Conservation (phyloP, 2,329 filamentous ascomycete genomes). For the Aureobasidium sp. region DNA sequence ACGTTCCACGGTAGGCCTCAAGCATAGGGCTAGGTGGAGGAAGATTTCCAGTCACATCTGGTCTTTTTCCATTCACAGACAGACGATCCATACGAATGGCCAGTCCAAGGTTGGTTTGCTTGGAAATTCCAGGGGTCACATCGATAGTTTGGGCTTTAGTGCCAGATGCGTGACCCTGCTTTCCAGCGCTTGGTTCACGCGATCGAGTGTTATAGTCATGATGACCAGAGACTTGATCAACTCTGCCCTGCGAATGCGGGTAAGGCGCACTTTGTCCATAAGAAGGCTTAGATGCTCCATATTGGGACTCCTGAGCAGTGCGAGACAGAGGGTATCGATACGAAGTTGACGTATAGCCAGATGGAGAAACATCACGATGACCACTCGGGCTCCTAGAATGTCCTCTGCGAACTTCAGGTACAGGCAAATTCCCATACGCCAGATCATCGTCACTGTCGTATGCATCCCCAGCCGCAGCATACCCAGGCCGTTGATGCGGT, state of each 20-base stretch:
- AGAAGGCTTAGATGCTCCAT: not conserved
- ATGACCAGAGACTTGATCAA: conserved; percentile 28
- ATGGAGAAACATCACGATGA: not conserved
- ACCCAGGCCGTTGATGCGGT: conserved; percentile 33
- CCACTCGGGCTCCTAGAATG: not conserved
- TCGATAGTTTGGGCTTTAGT: conserved; percentile 34
- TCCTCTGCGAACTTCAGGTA: conserved; percentile 3
- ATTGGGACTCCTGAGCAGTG: not conserved
- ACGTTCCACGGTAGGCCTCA: conserved; percentile 88
- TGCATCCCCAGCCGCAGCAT: conserved; percentile 18
- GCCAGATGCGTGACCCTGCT: not conserved
- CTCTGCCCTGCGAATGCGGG: not conserved
- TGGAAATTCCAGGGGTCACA: conserved; percentile 33
- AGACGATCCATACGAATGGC: conserved; percentile 39
- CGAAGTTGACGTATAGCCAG: not conserved
- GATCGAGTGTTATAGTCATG: conserved; percentile 40
- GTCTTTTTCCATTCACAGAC: conserved; percentile 41
- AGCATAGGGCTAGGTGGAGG: conserved; percentile 77
- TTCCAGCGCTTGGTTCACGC: conserved; percentile 13
- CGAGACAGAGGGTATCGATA: not conserved
- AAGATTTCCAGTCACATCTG: conserved; percentile 35
- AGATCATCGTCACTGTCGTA: conserved; percentile 26
- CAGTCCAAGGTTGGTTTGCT: conserved; percentile 30
- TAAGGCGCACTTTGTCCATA: not conserved
- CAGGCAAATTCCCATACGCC: conserved; percentile 24